phyloP scores from a whole-genome alignment of 768 basidiomycete genomes.

The Boletus subcaerulescens region DNA sequence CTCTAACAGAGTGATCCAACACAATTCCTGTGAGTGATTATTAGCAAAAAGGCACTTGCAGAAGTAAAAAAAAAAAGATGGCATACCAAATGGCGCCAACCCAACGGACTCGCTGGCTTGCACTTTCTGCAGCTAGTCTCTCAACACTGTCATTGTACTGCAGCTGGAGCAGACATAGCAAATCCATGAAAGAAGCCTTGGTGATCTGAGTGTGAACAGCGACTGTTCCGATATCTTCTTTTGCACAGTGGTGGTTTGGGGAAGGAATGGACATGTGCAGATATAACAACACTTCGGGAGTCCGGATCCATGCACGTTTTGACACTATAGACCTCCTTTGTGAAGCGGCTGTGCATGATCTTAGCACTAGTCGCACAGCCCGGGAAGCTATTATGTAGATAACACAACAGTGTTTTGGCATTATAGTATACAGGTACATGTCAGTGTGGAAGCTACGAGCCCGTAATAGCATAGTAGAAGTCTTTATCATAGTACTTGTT shows the following conservation, averaged over 20 bases:
- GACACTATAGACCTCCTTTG: constrained; percentile 84
- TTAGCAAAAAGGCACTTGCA: no score
- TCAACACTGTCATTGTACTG: constrained; percentile 89
- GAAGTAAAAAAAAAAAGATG: no score
- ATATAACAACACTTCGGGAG: constrained; percentile 76
- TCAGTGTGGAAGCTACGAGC: no score
- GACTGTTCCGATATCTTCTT: constrained; percentile 83
- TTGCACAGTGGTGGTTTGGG: constrained; percentile 74
- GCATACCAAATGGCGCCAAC: constrained; percentile 81
- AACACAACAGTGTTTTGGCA: no score
- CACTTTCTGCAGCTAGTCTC: constrained; percentile 80
- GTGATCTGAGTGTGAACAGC: constrained; percentile 65
- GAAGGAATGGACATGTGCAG: constrained; percentile 61
- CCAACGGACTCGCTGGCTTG: constrained; percentile 85
- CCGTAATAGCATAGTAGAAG: no score
- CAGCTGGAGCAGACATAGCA: constrained; percentile 87
- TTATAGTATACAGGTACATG: no score
- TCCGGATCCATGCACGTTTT: constrained; percentile 77
- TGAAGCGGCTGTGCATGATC: constrained; percentile 64
- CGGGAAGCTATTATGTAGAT: no score
- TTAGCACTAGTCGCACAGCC: no score
- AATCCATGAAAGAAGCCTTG: constrained; percentile 57
- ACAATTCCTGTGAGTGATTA: no score
- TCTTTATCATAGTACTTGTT: no score
- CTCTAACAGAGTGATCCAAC: no score